These are phyloP conservation scores for Thoreauomyces humboldtii DNA, from an alignment of 192 early-diverging fungal species.

Conservation along the genomic window DNA sequence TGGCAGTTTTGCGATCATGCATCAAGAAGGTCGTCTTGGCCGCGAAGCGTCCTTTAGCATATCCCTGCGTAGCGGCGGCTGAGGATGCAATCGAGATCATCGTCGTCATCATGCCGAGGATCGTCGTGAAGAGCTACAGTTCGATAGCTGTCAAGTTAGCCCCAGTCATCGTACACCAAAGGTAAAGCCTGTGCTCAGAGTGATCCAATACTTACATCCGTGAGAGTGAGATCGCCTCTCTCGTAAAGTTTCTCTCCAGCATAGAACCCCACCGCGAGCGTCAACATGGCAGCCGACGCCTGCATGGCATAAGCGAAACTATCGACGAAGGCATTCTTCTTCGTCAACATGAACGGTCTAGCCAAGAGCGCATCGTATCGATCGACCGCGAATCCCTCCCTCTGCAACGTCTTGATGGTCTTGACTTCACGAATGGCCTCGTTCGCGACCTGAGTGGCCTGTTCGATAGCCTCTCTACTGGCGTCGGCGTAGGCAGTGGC, in stretches of 20 bases:
- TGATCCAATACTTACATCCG: no score
- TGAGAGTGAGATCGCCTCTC: neutral
- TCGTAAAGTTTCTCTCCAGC: conserved; percentile 9
- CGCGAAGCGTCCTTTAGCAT: conserved; percentile 6
- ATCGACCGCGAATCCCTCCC: conserved; percentile 4
- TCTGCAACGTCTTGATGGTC: conserved; percentile 67
- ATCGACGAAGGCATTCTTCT: conserved; percentile 66
- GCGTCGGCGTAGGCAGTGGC: neutral
- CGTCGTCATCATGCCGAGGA: conserved; percentile 21
- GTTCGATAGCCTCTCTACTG: neutral
- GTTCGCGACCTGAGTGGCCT: conserved; percentile 68
- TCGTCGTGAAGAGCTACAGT: conserved; percentile 6
- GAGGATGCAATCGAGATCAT: conserved; percentile 23
- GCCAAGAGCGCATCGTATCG: conserved; percentile 4
- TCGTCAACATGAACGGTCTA: conserved; percentile 39
- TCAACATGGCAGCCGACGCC: conserved; percentile 20
- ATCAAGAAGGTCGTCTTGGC: conserved; percentile 10
- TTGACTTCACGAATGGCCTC: conserved; percentile 83
- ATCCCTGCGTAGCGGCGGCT: neutral
- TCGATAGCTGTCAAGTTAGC: no score
- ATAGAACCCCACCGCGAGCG: conserved; percentile 8
- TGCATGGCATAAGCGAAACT: neutral
- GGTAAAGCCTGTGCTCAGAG: no score
- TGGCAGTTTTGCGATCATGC: conserved; percentile 7
- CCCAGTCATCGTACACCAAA: no score